Base-by-base conservation (phyloP, 2,329 filamentous ascomycete species). In the Pezicula carpinea region DNA sequence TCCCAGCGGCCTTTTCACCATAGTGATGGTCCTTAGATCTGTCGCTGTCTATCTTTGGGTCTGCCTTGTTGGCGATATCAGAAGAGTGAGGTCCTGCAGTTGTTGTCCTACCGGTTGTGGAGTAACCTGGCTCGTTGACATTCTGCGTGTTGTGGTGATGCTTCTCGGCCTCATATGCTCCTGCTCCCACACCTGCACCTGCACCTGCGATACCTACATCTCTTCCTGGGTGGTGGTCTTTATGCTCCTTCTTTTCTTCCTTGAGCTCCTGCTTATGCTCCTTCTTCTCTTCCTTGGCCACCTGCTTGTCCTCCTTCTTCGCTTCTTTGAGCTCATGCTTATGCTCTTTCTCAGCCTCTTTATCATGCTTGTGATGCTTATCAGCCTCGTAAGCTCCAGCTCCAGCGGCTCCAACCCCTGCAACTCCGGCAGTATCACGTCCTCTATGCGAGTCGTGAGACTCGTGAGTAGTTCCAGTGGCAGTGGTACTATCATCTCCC, bases 1-100 rank as follows among this genome's bases (percentile, higher is more conserved):
- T 49, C 8, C 50, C 43, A 26, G 47, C 46, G n/a, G 52, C 46
- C 36, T 56, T 52, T 31, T 51, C 32, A 13, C 51, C 51, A 21
- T 53, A 49, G 23, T 53, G 47, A 32, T 53, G 48, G 11, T 51
- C 51, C 29, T 48, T 48, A 4, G 47, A 47, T 32, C 21, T 44
- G 34, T 31, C 44, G 33, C 69, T 73, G 46, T 69, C 65, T 17
- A 65, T 59, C 29, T 59, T 53, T 19, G 67, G 66, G 44, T 69
- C 67, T 18, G 59, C 36, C 49, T 64, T 65, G 51, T 70, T 69
- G 23, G 57, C 60, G 6, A 63, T n/a, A n/a, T 64, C 65, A 22
- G 64, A 64, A n/a, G 55, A 52, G 47, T 72, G 65, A 22, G 65
- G 18, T 10, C 36, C 36, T 15, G 33, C 13, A 13, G 33, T 35